Evolutionary conservation across 176 grass and related monocot species (phyloP).

Genomic region (Otatea glauca): DNA sequence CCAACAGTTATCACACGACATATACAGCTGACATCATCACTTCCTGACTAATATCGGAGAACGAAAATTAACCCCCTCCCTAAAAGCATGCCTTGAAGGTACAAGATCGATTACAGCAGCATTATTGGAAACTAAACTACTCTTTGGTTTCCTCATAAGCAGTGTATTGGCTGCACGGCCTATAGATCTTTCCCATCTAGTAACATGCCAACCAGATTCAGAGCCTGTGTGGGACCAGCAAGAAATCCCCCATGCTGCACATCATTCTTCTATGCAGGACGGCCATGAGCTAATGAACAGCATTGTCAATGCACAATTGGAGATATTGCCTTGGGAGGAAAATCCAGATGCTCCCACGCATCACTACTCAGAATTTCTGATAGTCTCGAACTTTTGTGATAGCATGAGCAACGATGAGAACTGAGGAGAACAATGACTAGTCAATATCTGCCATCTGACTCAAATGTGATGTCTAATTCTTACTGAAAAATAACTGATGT

Average conservation of each 20-base stretch:
- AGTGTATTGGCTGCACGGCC: neutral
- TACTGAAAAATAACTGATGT: conserved; percentile 11
- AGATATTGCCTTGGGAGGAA: conserved; percentile 35
- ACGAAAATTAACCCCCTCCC: neutral
- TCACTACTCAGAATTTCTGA: conserved; percentile 38
- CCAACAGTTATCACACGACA: neutral
- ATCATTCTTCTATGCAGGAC: conserved; percentile 22
- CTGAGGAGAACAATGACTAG: conserved; percentile 55
- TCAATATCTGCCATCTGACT: conserved; percentile 32
- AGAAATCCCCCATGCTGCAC: conserved; percentile 22
- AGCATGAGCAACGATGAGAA: conserved; percentile 69
- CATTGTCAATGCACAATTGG: conserved; percentile 8
- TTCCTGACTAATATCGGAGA: neutral
- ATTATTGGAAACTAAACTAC: neutral
- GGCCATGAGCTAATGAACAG: conserved; percentile 13
- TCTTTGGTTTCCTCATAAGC: neutral
- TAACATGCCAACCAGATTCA: neutral
- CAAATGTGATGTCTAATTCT: conserved; percentile 16
- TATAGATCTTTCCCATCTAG: neutral
- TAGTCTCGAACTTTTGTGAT: conserved; percentile 55
- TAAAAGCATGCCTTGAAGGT: conserved; percentile 22
- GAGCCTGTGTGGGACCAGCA: conserved; percentile 28
- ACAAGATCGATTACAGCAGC: neutral
- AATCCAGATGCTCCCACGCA: neutral
- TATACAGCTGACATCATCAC: neutral